Conservation (phyloP, 805 yeast species). For the Metschnikowia rubicola region DNA sequence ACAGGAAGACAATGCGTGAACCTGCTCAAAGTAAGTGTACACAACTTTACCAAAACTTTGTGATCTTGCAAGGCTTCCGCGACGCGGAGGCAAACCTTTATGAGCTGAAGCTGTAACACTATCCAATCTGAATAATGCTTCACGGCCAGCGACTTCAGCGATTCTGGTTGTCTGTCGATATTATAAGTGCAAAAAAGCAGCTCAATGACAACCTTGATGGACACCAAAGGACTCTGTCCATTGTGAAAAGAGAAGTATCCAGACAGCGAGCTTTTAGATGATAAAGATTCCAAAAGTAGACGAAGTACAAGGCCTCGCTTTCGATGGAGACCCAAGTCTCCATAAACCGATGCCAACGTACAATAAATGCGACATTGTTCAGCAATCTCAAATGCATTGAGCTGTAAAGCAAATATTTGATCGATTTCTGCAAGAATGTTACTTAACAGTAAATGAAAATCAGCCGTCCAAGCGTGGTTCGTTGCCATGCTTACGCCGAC, state of each 20-base stretch:
- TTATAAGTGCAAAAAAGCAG: conserved; percentile 53
- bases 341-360: conserved; percentile 62
- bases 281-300: conserved; percentile 53
- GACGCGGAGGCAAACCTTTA: conserved; percentile 50
- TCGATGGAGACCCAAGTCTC: conserved; percentile 56
- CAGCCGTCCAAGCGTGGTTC: background rate
- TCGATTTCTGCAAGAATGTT: conserved; percentile 44
- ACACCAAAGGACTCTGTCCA: conserved; percentile 1
- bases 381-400: conserved; percentile 31
- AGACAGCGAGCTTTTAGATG: conserved; percentile 33
- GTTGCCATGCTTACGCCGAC: conserved; percentile 22
- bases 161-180: conserved; percentile 39
- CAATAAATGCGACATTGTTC: conserved; percentile 64
- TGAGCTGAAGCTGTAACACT: conserved; percentile 51
- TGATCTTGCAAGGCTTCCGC: conserved; percentile 51
- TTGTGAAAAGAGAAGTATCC: background rate
- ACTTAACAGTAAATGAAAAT: conserved; percentile 21
- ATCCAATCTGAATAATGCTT: conserved; percentile 44
- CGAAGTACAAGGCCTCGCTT: conserved; percentile 70
- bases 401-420: conserved; percentile 33
- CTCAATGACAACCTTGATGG: conserved; percentile 43
- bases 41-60: conserved; percentile 37
- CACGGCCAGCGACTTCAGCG: conserved; percentile 18
- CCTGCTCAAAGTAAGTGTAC: conserved; percentile 53
- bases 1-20: conserved; percentile 51